phyloP scores from a whole-genome alignment of 768 basidiomycete genomes.

The Galerina marginata region DNA sequence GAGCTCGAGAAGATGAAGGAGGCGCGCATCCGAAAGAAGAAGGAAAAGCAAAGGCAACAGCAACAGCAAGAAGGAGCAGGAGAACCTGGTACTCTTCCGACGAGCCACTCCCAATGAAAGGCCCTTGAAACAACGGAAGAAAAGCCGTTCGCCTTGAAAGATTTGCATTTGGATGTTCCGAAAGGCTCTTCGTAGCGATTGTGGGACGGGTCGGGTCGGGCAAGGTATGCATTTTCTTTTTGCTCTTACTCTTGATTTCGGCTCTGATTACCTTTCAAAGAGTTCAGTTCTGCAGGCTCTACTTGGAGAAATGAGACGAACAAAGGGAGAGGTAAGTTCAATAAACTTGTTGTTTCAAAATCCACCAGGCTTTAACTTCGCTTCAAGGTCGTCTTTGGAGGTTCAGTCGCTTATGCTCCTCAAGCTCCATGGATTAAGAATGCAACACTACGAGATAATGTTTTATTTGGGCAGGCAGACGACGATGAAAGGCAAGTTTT shows the following conservation, averaged over 20 bases:
- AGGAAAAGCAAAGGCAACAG: conserved; percentile 9
- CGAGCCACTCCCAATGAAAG: conserved; percentile 9
- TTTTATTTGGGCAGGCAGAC: conserved; percentile 71
- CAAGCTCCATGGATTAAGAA: conserved; percentile 71
- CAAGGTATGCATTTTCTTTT: conserved; percentile 48
- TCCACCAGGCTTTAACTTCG: background rate
- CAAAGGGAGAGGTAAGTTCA: conserved; percentile 53
- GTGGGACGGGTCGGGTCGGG: conserved; percentile 81
- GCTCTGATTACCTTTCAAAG: conserved; percentile 31
- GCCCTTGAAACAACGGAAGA: conserved; percentile 34
- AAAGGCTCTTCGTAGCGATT: conserved; percentile 68
- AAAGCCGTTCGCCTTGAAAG: conserved; percentile 55
- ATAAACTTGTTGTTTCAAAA: background rate
- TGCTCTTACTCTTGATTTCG: background rate
- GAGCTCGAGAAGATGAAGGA: conserved; percentile 20
- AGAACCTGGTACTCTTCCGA: conserved; percentile 4
- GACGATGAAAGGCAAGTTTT: conserved; percentile 55
- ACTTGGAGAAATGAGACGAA: conserved; percentile 72
- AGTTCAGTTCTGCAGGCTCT: conserved; percentile 61
- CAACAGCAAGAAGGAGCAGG: conserved; percentile 7
- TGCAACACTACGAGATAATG: conserved; percentile 74
- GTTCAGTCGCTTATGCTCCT: conserved; percentile 62
- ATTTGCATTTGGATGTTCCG: conserved; percentile 50
- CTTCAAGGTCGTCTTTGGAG: conserved; percentile 53
- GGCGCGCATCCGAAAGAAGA: conserved; percentile 20